Percentiles rank a stretch among this genome's conserved stretches.
phyloP scores from a whole-genome alignment of 2,329 filamentous ascomycete species.

The Stemphylium beticola region DNA sequence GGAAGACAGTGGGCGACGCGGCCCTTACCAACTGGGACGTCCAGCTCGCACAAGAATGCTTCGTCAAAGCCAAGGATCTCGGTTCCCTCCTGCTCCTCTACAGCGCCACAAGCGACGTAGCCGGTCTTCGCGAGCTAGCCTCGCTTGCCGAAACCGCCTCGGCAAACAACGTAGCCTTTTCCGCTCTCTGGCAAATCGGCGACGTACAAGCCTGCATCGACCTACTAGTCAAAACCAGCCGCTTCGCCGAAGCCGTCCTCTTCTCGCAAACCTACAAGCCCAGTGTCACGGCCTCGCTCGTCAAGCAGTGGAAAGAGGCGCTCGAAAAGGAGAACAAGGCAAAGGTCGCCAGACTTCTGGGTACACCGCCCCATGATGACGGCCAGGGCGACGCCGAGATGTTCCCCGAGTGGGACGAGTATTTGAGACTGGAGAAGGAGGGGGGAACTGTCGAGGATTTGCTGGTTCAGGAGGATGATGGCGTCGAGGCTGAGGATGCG shows the following conservation, averaged over 20 bases:
- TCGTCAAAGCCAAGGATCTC: constrained; percentile 86
- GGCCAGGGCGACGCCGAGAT: constrained; percentile 72
- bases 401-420: constrained; percentile 97
- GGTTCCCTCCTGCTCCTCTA: constrained; percentile 88
- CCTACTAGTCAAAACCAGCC: constrained; percentile 77
- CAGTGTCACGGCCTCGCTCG: constrained; percentile 70
- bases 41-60: constrained; percentile 87
- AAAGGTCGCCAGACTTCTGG: constrained; percentile 83
- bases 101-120: constrained; percentile 80
- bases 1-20: constrained; percentile 95
- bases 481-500: constrained; percentile 37
- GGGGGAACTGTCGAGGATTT: constrained; percentile 58
- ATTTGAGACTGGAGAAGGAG: constrained; percentile 78
- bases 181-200: constrained; percentile 83
- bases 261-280: constrained; percentile 97
- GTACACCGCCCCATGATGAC: constrained; percentile 74
- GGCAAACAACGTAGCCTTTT: constrained; percentile 92
- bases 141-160: constrained; percentile 76
- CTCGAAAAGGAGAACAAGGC: constrained; percentile 85
- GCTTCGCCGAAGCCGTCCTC: constrained; percentile 83
- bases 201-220: constrained; percentile 83
- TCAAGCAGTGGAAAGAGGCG: constrained; percentile 79
- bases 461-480: constrained; percentile 39
- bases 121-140: constrained; percentile 75
- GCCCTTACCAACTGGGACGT: constrained; percentile 88